Conservation (phyloP, 306 rosid species). For the Corylus americana region DNA sequence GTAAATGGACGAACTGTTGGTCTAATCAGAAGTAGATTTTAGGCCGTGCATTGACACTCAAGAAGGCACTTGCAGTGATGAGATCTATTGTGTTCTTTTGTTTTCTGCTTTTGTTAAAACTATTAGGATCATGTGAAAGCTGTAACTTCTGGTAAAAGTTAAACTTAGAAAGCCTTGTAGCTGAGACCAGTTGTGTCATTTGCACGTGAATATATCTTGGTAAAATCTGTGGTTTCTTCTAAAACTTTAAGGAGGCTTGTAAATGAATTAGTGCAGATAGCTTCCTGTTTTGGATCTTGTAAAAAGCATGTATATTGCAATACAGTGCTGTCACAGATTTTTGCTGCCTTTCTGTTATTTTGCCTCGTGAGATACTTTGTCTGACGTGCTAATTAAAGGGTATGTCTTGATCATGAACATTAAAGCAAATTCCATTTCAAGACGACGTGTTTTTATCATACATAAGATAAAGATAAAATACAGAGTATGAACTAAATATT, state of each 20-base stretch:
- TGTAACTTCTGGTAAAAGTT: neutral
- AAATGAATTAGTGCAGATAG: neutral
- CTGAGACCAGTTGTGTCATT: neutral
- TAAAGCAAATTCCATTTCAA: neutral
- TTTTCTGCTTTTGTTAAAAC: neutral
- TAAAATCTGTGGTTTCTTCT: neutral
- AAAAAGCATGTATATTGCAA: neutral
- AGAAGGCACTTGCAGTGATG: neutral
- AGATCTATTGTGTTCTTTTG: neutral
- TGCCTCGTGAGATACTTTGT: neutral
- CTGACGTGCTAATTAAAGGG: neutral
- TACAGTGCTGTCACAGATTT: neutral
- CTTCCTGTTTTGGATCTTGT: neutral
- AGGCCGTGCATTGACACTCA: neutral
- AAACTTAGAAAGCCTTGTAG: neutral
- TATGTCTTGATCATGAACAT: slow-evolving; percentile 1
- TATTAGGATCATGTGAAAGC: neutral
- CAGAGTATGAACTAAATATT: neutral
- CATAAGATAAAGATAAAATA: neutral
- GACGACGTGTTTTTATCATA: neutral
- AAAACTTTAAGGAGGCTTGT: neutral
- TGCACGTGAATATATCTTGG: neutral
- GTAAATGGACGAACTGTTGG: neutral
- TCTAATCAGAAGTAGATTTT: neutral
- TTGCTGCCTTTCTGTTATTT: neutral